Percentiles rank a stretch among this genome's conserved stretches.
Conservation (phyloP, 2,329 filamentous ascomycete species). For the Allantophomopsis lycopodina region DNA sequence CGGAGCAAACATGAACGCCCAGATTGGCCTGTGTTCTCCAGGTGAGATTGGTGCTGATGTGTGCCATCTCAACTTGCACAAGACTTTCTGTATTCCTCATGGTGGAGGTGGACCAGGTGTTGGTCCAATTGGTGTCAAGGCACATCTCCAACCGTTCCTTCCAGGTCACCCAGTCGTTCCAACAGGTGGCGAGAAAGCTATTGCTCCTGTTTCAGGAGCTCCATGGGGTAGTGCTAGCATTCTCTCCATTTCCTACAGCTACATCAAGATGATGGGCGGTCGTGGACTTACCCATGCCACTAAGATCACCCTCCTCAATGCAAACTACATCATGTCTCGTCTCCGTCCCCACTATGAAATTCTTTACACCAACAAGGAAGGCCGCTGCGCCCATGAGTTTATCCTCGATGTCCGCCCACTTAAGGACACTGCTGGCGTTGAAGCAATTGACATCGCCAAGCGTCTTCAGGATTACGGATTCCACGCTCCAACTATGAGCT, state of each 20-base stretch:
- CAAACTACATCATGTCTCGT: conserved; percentile 88
- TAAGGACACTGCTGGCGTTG: conserved; percentile 68
- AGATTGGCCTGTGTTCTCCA: conserved; percentile 89
- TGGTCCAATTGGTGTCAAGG: conserved; percentile 83
- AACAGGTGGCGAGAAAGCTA: conserved; percentile 39
- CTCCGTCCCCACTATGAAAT: conserved; percentile 80
- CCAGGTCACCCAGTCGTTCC: conserved; percentile 51
- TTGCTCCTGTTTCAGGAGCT: conserved; percentile 66
- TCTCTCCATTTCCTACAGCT: conserved; percentile 86
- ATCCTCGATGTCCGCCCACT: conserved; percentile 83
- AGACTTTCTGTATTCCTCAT: conserved; percentile 97
- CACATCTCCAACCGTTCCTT: conserved; percentile 64
- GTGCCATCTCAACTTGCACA: conserved; percentile 94
- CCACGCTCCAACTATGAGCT: conserved; percentile 94
- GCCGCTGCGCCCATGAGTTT: conserved; percentile 92
- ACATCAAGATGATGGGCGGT: conserved; percentile 86
- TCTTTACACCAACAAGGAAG: conserved; percentile 82
- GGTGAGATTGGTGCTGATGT: conserved; percentile 94
- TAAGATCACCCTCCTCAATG: conserved; percentile 85
- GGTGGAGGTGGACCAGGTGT: conserved; percentile 89
- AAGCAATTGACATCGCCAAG: conserved; percentile 93
- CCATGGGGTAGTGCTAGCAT: conserved; percentile 84
- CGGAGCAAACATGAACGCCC: conserved; percentile 96
- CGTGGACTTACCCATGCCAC: conserved; percentile 78
- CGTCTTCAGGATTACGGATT: conserved; percentile 95